Base-by-base conservation (phyloP, 805 yeast species). In the Candida sonorensis region DNA sequence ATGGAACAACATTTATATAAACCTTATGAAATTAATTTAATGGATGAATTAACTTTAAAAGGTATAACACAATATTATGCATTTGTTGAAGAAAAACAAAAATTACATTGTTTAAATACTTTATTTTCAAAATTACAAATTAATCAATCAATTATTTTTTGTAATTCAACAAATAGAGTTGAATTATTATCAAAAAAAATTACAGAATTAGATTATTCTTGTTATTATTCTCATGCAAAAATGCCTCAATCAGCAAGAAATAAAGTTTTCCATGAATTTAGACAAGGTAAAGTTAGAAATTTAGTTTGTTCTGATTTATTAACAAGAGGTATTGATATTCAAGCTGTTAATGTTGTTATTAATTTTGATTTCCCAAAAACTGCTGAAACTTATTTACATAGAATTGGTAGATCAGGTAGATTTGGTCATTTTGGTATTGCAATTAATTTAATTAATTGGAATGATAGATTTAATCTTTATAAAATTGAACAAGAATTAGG, bases 401-500 rank as follows among this genome's bases (percentile, higher is more conserved):
- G 97, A 72, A 92, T 90, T 49, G 97, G 97, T 72, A 86, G 98
- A 69, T 87, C 97, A 7, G 97, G 98, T 47, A 84, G 98, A 70
- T 92, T 85, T 53, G 98, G 98, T 45, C 98, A 92, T 59, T 76
- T 88, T 55, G 98, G 98, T 70, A 72, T 92, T 56, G 98, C 98
- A 20, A 87, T 92, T 54, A 92, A 92, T 64, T 74, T 92, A 51
- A 86, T 92, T 66, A 85, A 88, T 59, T 90, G 97, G 96, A 79
- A 87, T 52, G 98, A 92, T 59, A 77, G 97, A 56, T 87, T 83
- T 63, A 85, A 83, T 54, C 69, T 92, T 52, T 90, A 87, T 63
- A 85, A 84, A 60, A 88, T 92, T 49, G 98, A 92, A 62, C 95
- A 90, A 62, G 97, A 90, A 62, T 74, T 92, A 45, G 97, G 97